phyloP scores from a whole-genome alignment of 148 eudicot genomes.

The Rhododendron ferrugineum region DNA sequence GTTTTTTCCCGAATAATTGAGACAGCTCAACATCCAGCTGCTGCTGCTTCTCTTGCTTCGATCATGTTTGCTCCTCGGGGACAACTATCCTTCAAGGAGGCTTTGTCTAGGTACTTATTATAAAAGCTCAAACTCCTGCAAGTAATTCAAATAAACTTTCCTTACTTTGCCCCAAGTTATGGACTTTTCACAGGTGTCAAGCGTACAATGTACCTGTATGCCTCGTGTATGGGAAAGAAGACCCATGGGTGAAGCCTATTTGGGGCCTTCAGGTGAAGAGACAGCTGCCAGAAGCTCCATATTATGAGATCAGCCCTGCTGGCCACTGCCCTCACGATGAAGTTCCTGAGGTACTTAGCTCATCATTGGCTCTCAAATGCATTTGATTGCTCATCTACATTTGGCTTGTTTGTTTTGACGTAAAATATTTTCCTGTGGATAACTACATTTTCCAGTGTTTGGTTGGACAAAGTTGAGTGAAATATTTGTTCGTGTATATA shows the following conservation, averaged over 20 bases:
- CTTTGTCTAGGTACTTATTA: constrained; percentile 51
- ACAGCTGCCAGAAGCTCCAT: constrained; percentile 80
- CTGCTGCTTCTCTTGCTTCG: constrained; percentile 86
- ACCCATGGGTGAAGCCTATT: constrained; percentile 91
- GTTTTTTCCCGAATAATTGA: constrained; percentile 71
- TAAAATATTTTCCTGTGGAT: background rate
- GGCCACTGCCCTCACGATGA: constrained; percentile 99
- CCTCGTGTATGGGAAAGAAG: constrained; percentile 90
- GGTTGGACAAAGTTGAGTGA: background rate
- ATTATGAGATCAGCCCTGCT: constrained; percentile 89
- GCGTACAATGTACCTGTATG: constrained; percentile 57
- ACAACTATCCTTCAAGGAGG: constrained; percentile 62
- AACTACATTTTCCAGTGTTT: background rate
- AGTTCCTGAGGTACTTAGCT: constrained; percentile 79
- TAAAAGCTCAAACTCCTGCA: constrained; percentile 1
- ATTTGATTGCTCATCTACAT: background rate
- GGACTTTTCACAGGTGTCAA: constrained; percentile 43
- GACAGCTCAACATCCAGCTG: constrained; percentile 88
- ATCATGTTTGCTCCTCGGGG: constrained; percentile 89
- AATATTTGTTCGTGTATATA: background rate
- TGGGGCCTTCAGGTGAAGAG: constrained; percentile 84
- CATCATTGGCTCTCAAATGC: background rate
- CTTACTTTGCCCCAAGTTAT: constrained; percentile 8
- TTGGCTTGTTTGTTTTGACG: background rate
- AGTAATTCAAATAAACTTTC: background rate